Base-by-base conservation (phyloP, 768 basidiomycete genomes). In the Tricholoma sp. region DNA sequence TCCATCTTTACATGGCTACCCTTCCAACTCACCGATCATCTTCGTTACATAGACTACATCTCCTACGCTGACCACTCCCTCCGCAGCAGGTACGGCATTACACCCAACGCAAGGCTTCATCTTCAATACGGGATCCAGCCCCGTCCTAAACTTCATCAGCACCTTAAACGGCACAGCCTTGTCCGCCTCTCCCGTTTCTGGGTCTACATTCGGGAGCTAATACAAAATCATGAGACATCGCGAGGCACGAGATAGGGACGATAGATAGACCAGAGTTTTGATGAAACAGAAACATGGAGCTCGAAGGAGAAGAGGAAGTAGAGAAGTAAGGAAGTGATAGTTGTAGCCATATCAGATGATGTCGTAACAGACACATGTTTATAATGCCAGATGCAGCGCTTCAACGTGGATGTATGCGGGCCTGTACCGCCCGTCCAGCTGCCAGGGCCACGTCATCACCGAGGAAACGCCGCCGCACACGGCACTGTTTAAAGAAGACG, bases 151-250 rank as follows among this genome's bases (percentile, higher is more conserved):
- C 72, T 86, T 89, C 80, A 84, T 84, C 9, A 90, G 65, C 6
- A 84, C 80, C 69, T 91, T 89, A 70, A 74, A 89, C 4, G 89
- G 89, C 4, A 91, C 88, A 0, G 87, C 86, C 13, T 76, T 76
- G 63, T 92, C 89, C 17, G 83, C 79, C 17, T 78, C 67, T 31
- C 88, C 89, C 3, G 83, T 85, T 41, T 74, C 71, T 0, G 86
- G 79, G 62, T 82, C 80, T 13, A 91, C 80, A 60, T 91, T 91
- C 13, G 89, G 89, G 48, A 91, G 68, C 89, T 91, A 41, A 24
- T 24, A 24, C 24, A 24, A 24, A 24, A 24, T 24, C 24, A 24
- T 24, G 17, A 42, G 20, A 18, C 41, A 42, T 20, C 2, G 6
- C 20, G 2, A 39, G 37, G 12, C 4, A 37, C 13, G 15, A 37